Percentiles rank a stretch among this genome's conserved stretches.
phyloP scores from a whole-genome alignment of 2,329 filamentous ascomycete species.

The Colletotrichum coccodes region DNA sequence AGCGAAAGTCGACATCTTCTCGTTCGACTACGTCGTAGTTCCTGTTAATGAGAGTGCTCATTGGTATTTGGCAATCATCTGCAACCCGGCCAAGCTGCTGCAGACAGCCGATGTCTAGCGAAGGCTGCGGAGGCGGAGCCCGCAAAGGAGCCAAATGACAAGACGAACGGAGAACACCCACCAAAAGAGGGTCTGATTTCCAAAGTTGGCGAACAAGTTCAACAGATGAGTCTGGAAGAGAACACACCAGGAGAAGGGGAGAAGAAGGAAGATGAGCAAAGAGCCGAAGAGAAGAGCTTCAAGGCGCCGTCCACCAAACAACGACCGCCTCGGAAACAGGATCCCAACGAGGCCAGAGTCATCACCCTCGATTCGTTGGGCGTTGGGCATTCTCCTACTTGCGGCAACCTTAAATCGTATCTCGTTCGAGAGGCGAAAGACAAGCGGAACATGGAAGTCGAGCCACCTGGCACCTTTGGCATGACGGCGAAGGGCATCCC shows the following conservation, averaged over 20 bases:
- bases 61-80: constrained; percentile 97
- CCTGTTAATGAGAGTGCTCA: constrained; percentile 89
- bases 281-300: background rate
- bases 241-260: background rate
- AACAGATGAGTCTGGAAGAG: constrained; percentile 25
- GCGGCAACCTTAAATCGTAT: constrained; percentile 79
- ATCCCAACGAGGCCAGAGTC: constrained; percentile 72
- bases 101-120: constrained; percentile 33
- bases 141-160: constrained; percentile 20
- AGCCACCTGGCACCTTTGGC: constrained; percentile 47
- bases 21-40: constrained; percentile 88
- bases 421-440: constrained; percentile 76
- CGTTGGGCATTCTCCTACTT: constrained; percentile 69
- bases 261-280: constrained; percentile 16
- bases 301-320: constrained; percentile 14
- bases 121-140: background rate
- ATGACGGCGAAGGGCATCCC: constrained; percentile 83
- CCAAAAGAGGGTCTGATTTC: constrained; percentile 6
- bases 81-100: constrained; percentile 79
- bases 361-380: constrained; percentile 90
- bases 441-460: constrained; percentile 60
- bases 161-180: background rate
- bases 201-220: constrained; percentile 8
- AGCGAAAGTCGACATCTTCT: constrained; percentile 82
- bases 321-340: constrained; percentile 40